Base-by-base conservation (phyloP, 1,139 yeast genomes). In the Pneumocystis sp. region DNA sequence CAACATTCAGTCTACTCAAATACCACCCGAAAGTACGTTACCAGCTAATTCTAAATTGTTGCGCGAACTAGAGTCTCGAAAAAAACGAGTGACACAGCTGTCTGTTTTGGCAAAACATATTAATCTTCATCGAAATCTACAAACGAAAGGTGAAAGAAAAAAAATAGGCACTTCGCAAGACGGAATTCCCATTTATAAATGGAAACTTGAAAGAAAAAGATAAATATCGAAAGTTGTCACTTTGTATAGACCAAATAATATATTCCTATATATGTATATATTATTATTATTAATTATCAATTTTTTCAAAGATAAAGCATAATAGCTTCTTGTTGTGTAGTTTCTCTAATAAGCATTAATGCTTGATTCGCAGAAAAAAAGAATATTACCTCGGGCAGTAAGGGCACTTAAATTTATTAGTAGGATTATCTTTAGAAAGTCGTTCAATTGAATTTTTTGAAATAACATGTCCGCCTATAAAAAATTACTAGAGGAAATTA, bases 361-460 rank as follows among this genome's bases (percentile, higher is more conserved):
- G 4, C 21, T 19, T 50, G 10, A 10, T 50, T 50, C 25, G 10
- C 1, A 29, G 12, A 25, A 12, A 25, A 50, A 44, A 42, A 19
- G 25, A 25, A 10, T 10, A 12, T 12, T 50, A 45, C 57, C 17
- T 50, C 1, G 57, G 57, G 4, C 57, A 50, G n/a, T 50, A 50
- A 25, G 57, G 57, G 29, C 57, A 50, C 25, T 50, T 50, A 12
- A 50, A 82, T 62, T 77, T 78, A 62, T 72, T 74, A 42, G 72
- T 69, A 21, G 72, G 69, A 57, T 71, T 71, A 34, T 73, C 73
- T 66, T 75, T 76, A 57, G 78, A 73, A 65, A 80, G 71, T 45
- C 75, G 74, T 61, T 74, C 74, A 66, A 85, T 72, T 65, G 85
- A 82, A 64, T 80, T 79, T 69, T 78, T 77, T 0, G 86, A 82